Conservation (phyloP, 495 filamentous ascomycete species). For the Xylaria flabelliformis region DNA sequence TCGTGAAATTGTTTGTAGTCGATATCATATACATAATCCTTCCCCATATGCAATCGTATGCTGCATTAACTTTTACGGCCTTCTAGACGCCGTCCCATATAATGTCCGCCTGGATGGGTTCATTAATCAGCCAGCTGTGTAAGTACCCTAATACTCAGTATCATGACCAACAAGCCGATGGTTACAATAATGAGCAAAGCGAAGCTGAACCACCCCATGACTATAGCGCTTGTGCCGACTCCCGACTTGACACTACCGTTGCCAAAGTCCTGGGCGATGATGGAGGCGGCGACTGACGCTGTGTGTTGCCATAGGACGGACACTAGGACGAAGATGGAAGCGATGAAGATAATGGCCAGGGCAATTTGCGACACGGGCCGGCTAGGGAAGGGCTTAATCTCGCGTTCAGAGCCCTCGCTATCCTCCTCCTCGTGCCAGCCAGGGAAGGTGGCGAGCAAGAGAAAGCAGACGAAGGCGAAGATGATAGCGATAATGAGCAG, state of each 20-base stretch:
- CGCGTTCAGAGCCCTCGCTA: conserved; percentile 65
- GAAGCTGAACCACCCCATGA: conserved; percentile 96
- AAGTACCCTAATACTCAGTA: conserved; percentile 81
- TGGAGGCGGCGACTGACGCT: conserved; percentile 89
- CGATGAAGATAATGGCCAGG: conserved; percentile 78
- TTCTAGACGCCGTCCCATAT: neutral
- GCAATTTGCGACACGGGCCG: conserved; percentile 76
- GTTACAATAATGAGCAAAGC: conserved; percentile 90
- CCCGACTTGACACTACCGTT: conserved; percentile 90
- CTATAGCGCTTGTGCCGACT: conserved; percentile 91
- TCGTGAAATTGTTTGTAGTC: conserved; percentile 21
- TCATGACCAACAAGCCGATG: conserved; percentile 94
- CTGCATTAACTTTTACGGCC: neutral
- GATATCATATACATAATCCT: conserved; percentile 26
- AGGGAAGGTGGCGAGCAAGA: conserved; percentile 80
- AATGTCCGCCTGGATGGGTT: neutral
- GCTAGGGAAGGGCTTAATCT: conserved; percentile 81
- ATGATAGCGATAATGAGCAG: conserved; percentile 83
- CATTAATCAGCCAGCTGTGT: conserved; percentile 51
- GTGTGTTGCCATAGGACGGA: conserved; percentile 84
- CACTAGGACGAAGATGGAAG: conserved; percentile 79
- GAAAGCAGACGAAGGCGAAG: conserved; percentile 76
- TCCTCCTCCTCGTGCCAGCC: conserved; percentile 79
- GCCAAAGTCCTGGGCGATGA: conserved; percentile 92
- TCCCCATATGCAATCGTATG: neutral